Percentiles rank a stretch among this genome's conserved stretches.
Evolutionary conservation across 225 moss, liverwort and hornwort species (phyloP).

Genomic region (Marchantia polymorpha): DNA sequence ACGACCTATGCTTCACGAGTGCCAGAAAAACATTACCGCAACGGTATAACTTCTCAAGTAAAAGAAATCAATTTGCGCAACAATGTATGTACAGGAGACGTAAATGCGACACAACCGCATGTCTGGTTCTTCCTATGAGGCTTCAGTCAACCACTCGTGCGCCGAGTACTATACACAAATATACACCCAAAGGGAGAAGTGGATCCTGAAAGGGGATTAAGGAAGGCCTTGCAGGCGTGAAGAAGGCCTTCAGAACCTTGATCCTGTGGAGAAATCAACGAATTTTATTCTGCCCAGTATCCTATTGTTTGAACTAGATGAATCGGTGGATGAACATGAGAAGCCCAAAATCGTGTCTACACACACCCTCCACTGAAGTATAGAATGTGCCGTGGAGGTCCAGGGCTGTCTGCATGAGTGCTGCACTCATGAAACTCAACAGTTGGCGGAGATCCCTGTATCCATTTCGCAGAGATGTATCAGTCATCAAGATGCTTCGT

Average conservation of each 20-base stretch:
- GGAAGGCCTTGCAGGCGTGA: neutral
- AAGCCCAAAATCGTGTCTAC: neutral
- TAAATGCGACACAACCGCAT: neutral
- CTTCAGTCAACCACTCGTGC: conserved; percentile 12
- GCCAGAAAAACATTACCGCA: neutral
- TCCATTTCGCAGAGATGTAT: neutral
- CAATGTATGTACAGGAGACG: conserved; percentile 14
- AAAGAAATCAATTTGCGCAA: neutral
- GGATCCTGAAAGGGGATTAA: neutral
- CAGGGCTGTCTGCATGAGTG: neutral
- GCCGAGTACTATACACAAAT: conserved; percentile 6
- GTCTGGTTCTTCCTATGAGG: neutral
- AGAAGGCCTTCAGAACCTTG: neutral
- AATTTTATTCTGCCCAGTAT: neutral
- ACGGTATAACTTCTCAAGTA: neutral
- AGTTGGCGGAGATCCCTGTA: neutral
- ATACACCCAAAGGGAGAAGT: conserved; percentile 1
- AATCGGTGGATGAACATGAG: neutral
- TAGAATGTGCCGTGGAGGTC: neutral
- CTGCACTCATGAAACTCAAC: neutral
- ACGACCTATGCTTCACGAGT: no score
- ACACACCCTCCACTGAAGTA: neutral
- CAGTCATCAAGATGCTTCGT: neutral
- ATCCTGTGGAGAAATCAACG: neutral
- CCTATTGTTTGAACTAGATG: neutral